phyloP scores from a whole-genome alignment of 805 yeast species.

The Metschnikowia colocasiae region DNA sequence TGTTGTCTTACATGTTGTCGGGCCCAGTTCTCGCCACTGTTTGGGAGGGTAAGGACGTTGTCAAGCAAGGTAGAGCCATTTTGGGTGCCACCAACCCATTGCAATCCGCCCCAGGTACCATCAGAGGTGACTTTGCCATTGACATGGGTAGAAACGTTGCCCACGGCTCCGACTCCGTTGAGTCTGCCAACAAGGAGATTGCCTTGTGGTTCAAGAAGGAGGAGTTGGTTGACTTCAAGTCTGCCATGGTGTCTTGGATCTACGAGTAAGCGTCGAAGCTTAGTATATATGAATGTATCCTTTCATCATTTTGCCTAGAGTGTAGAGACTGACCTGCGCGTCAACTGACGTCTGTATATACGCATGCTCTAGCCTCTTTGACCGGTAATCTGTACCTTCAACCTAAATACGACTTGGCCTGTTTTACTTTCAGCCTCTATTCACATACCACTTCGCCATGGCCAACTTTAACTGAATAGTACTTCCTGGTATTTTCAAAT shows the following conservation, averaged over 20 bases:
- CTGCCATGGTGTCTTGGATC: constrained; percentile 82
- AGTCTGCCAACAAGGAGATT: constrained; percentile 94
- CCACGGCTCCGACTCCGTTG: constrained; percentile 99
- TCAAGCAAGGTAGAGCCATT: constrained; percentile 95
- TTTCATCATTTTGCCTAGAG: background rate
- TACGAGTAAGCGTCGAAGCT: constrained; percentile 63
- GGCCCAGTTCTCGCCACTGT: constrained; percentile 99
- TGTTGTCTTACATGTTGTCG: constrained; percentile 92
- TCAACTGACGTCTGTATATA: too few relatives aligned
- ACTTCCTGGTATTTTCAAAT: too few relatives aligned
- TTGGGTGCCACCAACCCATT: constrained; percentile 99
- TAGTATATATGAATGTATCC: background rate
- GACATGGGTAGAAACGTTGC: constrained; percentile 99
- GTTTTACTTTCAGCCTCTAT: too few relatives aligned
- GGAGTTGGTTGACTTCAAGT: constrained; percentile 90
- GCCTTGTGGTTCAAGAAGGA: constrained; percentile 96
- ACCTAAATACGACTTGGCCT: too few relatives aligned
- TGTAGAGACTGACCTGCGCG: too few relatives aligned
- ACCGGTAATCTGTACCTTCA: too few relatives aligned
- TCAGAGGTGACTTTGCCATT: constrained; percentile 98
- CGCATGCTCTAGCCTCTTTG: too few relatives aligned
- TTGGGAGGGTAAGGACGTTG: constrained; percentile 99
- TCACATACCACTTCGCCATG: too few relatives aligned
- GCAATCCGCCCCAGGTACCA: constrained; percentile 97
- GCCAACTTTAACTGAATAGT: too few relatives aligned